Base-by-base conservation (phyloP, 2,329 filamentous ascomycete genomes). In the Furcasterigmium sp. region DNA sequence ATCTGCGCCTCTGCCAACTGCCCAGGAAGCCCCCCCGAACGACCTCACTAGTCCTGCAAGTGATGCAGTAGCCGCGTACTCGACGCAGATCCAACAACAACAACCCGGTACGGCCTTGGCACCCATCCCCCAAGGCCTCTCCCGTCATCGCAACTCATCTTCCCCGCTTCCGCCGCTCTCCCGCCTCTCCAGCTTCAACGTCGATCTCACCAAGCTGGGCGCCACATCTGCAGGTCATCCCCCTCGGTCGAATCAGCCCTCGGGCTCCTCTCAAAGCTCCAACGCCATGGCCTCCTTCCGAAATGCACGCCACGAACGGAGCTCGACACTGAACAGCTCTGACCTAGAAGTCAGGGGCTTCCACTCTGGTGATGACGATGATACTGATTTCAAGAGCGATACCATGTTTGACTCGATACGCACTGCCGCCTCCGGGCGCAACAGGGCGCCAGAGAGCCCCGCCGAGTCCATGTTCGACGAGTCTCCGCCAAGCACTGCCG, bases 391-490 rank as follows among this genome's bases (percentile, higher is more conserved):
- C 56, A 84, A 82, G 63, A 89, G 85, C 59, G 86, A 91, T 54
- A 87, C 81, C 15, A 73, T 85, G 43, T 90, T 82, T 61, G 87
- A 91, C 66, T 90, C 86, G 23, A 65, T 89, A 52, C 82, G 84
- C 42, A 90, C 86, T 14, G 73, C 77, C 46, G 82, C 77, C 30
- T 88, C 85, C 9, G 75, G 77, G 48, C 84, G 82, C 48, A 73
- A 77, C 42, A 78, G 82, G 46, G 78, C 80, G 26, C 75, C 81
- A 37, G 81, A 87, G 57, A 85, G 84, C 21, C 84, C 85, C 14
- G 68, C 90, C 39, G 85, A 90, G 56, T 87, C 81, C 19, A 86
- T 90, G 70, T 91, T 90, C 61, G 85, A 91, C 62, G 86, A 91
- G 53, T 87, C 85, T 13, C 84, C 83, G 28, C 77, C 80, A 8